These are phyloP conservation scores for Sugiyamaella xylanicola DNA, from an alignment of 1,139 yeast species.

Conservation along the genomic window DNA sequence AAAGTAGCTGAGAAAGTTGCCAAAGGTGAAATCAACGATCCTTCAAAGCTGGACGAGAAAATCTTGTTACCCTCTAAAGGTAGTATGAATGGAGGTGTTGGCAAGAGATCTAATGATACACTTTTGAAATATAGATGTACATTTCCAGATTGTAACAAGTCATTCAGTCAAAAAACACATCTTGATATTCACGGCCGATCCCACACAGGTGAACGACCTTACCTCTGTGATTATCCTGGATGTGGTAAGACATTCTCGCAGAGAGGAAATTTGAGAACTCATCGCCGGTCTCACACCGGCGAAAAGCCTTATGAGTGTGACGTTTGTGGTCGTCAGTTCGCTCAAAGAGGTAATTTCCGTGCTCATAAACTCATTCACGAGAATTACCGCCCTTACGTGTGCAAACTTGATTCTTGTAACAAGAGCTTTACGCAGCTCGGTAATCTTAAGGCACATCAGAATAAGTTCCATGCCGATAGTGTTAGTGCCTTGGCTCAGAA, in stretches of 20 bases:
- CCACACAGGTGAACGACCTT: conserved; percentile 73
- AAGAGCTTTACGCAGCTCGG: conserved; percentile 91
- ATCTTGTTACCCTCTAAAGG: conserved; percentile 62
- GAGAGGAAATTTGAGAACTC: conserved; percentile 89
- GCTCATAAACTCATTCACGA: conserved; percentile 85
- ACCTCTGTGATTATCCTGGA: conserved; percentile 61
- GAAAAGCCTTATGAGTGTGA: conserved; percentile 84
- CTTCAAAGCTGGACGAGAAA: conserved; percentile 36
- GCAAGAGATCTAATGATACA: conserved; percentile 54
- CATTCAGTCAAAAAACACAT: conserved; percentile 92
- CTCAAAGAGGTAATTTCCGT: conserved; percentile 86
- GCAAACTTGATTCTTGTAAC: conserved; percentile 78
- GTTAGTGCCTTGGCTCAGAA: conserved; percentile 61
- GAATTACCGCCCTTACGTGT: conserved; percentile 73
- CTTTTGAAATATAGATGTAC: conserved; percentile 60
- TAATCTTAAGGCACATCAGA: conserved; percentile 90
- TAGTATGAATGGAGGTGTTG: conserved; percentile 81
- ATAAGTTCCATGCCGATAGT: conserved; percentile 77
- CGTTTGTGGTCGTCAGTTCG: conserved; percentile 70
- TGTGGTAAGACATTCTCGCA: conserved; percentile 83
- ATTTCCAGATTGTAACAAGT: conserved; percentile 63
- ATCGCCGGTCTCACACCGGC: conserved; percentile 80
- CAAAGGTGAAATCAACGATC: conserved; percentile 34
- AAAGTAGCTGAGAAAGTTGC: conserved; percentile 53
- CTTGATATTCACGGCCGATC: conserved; percentile 81